Evolutionary conservation across 139 green algal species (phyloP).

Genomic region (Choricystis sp.): DNA sequence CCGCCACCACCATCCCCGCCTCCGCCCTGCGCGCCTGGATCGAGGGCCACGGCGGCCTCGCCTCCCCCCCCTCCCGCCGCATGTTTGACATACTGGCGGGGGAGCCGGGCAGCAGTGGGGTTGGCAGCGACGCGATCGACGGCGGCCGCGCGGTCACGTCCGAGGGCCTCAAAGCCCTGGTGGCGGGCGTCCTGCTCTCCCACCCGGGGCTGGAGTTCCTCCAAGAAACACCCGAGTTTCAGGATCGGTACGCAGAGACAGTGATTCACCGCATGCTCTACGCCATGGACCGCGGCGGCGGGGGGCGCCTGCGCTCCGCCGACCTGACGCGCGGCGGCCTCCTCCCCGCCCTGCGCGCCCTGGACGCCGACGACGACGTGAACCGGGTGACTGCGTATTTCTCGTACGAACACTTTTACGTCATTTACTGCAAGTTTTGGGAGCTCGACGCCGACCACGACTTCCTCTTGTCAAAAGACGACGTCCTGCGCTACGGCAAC

Average conservation of each 20-base stretch:
- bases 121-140: too few relatives aligned
- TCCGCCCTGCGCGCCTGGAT: conserved; percentile 25
- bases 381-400: conserved; percentile 88
- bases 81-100: conserved; percentile 30
- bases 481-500: conserved; percentile 86
- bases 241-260: conserved; percentile 94
- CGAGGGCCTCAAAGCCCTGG: conserved; percentile 63
- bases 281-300: conserved; percentile 59
- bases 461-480: conserved; percentile 81
- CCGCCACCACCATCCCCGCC: conserved; percentile 11
- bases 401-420: conserved; percentile 99
- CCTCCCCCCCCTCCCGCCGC: conserved; percentile 1
- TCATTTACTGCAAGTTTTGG: conserved; percentile 99
- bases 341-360: conserved; percentile 54
- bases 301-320: conserved; percentile 51
- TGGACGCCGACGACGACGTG: conserved; percentile 92
- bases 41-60: conserved; percentile 12
- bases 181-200: conserved; percentile 66
- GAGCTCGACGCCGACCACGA: conserved; percentile 97
- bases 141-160: conserved; percentile 22
- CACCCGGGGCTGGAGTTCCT: conserved; percentile 96
- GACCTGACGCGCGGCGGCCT: conserved; percentile 78
- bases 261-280: conserved; percentile 98
- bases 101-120: too few relatives aligned
- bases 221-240: conserved; percentile 89